Evolutionary conservation across 345 rosid species (phyloP).

Genomic region (Gossypium rotundifolium): DNA sequence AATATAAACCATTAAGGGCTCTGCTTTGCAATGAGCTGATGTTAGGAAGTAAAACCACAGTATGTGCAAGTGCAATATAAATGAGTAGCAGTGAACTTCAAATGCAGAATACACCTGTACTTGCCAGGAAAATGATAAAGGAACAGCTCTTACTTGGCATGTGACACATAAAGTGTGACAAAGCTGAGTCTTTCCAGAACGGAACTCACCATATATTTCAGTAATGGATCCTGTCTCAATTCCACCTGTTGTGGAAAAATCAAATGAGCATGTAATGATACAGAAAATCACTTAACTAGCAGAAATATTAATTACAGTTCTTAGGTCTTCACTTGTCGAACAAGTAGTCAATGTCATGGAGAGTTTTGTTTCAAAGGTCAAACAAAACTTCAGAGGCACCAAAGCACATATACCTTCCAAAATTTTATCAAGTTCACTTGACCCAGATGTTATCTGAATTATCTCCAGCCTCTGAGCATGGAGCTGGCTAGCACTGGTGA

Average conservation of each 20-base stretch:
- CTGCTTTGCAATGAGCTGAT: background rate
- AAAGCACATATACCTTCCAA: constrained; percentile 56
- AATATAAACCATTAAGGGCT: no score
- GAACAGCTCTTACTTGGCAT: constrained; percentile 43
- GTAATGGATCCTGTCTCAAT: constrained; percentile 96
- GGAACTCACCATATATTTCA: constrained; percentile 93
- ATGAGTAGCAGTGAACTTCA: background rate
- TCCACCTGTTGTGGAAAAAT: constrained; percentile 49
- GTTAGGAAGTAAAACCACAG: background rate
- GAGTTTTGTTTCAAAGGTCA: background rate
- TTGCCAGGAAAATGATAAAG: background rate
- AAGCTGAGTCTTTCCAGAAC: constrained; percentile 95
- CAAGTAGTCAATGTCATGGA: background rate
- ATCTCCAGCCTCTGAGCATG: constrained; percentile 93
- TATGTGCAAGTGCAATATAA: background rate
- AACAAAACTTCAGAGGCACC: constrained; percentile 1
- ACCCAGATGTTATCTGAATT: constrained; percentile 94
- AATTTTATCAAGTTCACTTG: constrained; percentile 88
- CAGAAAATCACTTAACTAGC: background rate
- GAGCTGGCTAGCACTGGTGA: constrained; percentile 91
- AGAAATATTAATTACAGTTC: background rate
- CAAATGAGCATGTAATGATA: constrained; percentile 11
- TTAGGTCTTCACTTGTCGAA: background rate
- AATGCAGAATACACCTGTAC: background rate
- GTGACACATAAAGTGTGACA: constrained; percentile 97